These are phyloP conservation scores for Helminthosporium solani DNA, from an alignment of 2,329 filamentous ascomycete species.

Conservation along the genomic window DNA sequence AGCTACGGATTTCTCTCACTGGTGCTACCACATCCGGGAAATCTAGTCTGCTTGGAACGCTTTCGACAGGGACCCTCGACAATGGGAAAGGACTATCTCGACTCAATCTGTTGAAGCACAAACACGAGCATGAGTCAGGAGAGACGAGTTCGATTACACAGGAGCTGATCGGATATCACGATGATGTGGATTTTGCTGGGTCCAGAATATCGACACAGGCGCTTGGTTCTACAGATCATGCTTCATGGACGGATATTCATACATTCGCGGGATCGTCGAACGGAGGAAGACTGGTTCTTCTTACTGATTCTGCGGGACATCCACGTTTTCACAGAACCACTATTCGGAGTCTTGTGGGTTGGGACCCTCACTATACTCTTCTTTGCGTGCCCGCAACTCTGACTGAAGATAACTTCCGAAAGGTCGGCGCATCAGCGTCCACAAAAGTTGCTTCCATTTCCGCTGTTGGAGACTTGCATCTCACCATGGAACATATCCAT, in stretches of 20 bases:
- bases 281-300: slow-evolving; percentile 74
- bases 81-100: slow-evolving; percentile 91
- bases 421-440: slow-evolving; percentile 49
- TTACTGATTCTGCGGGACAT: slow-evolving; percentile 90
- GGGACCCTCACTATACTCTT: slow-evolving; percentile 92
- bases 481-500: slow-evolving; percentile 77
- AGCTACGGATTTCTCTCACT: slow-evolving; percentile 82
- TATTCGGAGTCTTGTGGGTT: slow-evolving; percentile 85
- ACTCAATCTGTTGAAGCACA: slow-evolving; percentile 83
- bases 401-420: slow-evolving; percentile 51
- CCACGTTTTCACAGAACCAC: slow-evolving; percentile 87
- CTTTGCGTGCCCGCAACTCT: slow-evolving; percentile 85
- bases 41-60: slow-evolving; percentile 81
- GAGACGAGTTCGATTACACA: slow-evolving; percentile 96
- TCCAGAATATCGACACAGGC: slow-evolving; percentile 45
- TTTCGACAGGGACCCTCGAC: slow-evolving; percentile 85
- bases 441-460: slow-evolving; percentile 55
- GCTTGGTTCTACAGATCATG: slow-evolving; percentile 81
- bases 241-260: slow-evolving; percentile 94
- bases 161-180: slow-evolving; percentile 80
- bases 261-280: slow-evolving; percentile 69
- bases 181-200: slow-evolving; percentile 21
- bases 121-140: slow-evolving; percentile 80
- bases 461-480: slow-evolving; percentile 62
- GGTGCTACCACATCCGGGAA: slow-evolving; percentile 92